phyloP scores from a whole-genome alignment of 768 basidiomycete species.

The Lactarius quietus region DNA sequence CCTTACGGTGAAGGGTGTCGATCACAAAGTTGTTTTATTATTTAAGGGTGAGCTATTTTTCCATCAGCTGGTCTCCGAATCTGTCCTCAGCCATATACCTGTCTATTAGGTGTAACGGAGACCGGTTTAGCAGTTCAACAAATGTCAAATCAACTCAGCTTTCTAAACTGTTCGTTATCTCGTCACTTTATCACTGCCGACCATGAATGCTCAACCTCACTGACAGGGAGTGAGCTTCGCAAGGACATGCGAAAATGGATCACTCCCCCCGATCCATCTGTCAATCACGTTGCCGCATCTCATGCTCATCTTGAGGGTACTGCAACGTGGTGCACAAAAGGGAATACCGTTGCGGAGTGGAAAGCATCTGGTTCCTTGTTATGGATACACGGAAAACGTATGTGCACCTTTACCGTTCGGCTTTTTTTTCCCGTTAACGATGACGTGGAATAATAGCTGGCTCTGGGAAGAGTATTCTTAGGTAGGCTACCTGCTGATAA shows the following conservation, averaged over 20 bases:
- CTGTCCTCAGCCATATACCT: too few relatives aligned
- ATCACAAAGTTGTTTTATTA: neutral
- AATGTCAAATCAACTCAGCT: neutral
- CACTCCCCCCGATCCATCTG: neutral
- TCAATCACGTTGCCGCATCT: neutral
- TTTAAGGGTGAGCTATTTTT: neutral
- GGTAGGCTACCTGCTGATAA: neutral
- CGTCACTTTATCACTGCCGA: neutral
- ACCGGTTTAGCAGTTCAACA: neutral
- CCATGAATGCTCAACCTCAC: neutral
- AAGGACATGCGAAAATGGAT: neutral
- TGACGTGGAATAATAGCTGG: neutral
- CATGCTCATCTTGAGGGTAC: neutral
- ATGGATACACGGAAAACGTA: constrained; percentile 5
- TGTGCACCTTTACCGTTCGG: neutral
- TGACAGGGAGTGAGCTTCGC: neutral
- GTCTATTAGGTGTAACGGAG: neutral
- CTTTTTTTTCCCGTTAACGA: neutral
- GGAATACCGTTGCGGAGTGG: neutral
- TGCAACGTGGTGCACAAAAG: neutral
- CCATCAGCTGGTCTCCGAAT: neutral
- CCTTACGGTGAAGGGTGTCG: neutral
- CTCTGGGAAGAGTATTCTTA: constrained; percentile 11
- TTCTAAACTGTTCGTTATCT: neutral
- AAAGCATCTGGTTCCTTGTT: neutral